Evolutionary conservation across 2,329 filamentous ascomycete species (phyloP).

Genomic region (Colletotrichum plurivorum): DNA sequence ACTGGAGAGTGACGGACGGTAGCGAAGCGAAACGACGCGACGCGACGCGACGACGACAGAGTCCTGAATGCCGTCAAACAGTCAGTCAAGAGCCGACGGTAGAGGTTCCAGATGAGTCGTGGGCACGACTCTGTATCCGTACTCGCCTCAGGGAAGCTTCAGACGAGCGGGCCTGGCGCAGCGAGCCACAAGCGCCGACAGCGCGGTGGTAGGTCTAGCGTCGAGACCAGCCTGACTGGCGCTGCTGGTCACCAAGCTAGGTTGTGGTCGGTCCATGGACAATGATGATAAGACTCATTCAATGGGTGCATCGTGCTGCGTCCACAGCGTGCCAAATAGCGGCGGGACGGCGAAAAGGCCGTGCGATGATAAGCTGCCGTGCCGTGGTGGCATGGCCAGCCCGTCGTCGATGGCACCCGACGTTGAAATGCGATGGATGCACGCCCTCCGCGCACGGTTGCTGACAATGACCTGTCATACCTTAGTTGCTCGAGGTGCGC

Average conservation of each 20-base stretch:
- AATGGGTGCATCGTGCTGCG: background rate
- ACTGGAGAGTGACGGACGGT: background rate
- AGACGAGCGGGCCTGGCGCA: slow-evolving; percentile 7
- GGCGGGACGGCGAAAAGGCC: slow-evolving; percentile 17
- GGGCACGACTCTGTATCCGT: background rate
- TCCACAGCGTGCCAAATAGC: background rate
- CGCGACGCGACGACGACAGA: background rate
- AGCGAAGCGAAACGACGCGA: background rate
- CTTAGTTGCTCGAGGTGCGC: background rate
- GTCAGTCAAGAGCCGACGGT: background rate
- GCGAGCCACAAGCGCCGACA: slow-evolving; percentile 27
- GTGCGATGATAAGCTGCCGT: slow-evolving; percentile 30
- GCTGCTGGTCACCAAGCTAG: background rate
- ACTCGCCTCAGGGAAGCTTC: slow-evolving; percentile 1
- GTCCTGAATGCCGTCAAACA: background rate
- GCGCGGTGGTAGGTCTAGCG: slow-evolving; percentile 23
- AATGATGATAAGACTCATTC: no score
- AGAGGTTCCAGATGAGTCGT: no score
- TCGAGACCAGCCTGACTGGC: background rate
- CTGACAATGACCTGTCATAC: slow-evolving; percentile 20
- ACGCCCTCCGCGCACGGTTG: slow-evolving; percentile 25
- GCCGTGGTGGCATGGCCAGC: slow-evolving; percentile 13
- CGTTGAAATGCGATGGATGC: slow-evolving; percentile 12
- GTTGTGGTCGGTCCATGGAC: no score
- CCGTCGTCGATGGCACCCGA: slow-evolving; percentile 8